Percentiles rank a stretch among this genome's conserved stretches.
Conservation (phyloP, 2,329 filamentous ascomycete species). For the Dactylellina cionopaga region DNA sequence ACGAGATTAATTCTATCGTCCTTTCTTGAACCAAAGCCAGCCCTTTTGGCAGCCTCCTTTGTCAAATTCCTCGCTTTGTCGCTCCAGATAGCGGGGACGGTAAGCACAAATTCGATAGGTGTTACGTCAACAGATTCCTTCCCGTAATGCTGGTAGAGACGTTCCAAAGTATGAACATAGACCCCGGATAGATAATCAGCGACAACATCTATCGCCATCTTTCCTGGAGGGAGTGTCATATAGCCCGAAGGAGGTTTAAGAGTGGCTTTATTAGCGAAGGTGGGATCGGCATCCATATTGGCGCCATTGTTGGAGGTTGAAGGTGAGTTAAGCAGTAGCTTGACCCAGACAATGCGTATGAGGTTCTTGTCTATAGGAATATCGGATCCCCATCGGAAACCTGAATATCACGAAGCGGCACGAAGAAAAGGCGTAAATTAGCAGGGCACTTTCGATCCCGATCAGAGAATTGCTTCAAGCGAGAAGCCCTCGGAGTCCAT, state of each 20-base stretch:
- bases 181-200: conserved; percentile 66
- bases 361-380: conserved; percentile 40
- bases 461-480: no score
- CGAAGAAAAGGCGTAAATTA: background rate
- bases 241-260: conserved; percentile 44
- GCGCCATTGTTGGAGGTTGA: conserved; percentile 44
- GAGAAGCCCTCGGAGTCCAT: no score
- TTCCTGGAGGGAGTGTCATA: conserved; percentile 54
- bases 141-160: conserved; percentile 63
- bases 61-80: conserved; percentile 67
- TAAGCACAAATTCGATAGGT: conserved; percentile 67
- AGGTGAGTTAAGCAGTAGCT: conserved; percentile 48
- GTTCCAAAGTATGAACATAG: conserved; percentile 64
- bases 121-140: conserved; percentile 62
- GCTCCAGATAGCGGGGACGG: conserved; percentile 70
- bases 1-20: conserved; percentile 55
- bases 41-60: conserved; percentile 60
- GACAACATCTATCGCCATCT: conserved; percentile 59
- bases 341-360: conserved; percentile 44
- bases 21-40: conserved; percentile 54
- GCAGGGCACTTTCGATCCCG: background rate
- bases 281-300: conserved; percentile 51
- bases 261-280: conserved; percentile 40
- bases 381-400: conserved; percentile 51
- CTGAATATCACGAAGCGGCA: conserved; percentile 4